Base-by-base conservation (phyloP, 257 asterid genomes). In the Hygrophila difformis region DNA sequence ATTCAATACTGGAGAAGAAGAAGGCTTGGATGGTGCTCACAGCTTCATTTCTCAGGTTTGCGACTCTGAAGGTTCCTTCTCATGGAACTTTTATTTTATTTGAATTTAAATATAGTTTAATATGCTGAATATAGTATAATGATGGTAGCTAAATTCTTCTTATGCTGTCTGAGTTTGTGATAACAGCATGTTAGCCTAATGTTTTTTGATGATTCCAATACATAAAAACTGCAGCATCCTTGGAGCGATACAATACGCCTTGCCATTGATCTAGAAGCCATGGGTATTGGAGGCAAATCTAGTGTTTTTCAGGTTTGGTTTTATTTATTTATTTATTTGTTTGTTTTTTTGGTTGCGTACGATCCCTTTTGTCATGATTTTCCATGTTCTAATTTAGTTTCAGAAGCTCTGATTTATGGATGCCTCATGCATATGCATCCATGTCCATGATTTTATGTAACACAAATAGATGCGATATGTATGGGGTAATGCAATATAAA, bases 1-100 rank as follows among this genome's bases (percentile, higher is more conserved):
- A 73, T 91, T 86, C 51, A 91, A 91, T 67, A 86, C 94, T 5
- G 98, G 98, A 38, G 98, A 91, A 60, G 98, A 91, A 75, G 96
- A 91, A 70, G 98, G 98, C 49, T 61, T 91, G 63, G 80, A 73
- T 54, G 98, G 98, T 56, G 98, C 98, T 69, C 96, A 91, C 67
- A 82, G 98, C 75, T 91, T 91, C 66, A 67, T 91, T 38, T 73
- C 98, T 66, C 98, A 89, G 96, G 98, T 89, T 57, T 60, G 57
- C 60, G 23, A 18, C 54, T 28, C 53, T 33, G 24, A 47, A 39
- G 40, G 22, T 48, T 26, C 47, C 10, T 57, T 55, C 43, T 29
- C 13, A 26, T 53, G 33, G 38, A 39, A n/a, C n/a, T n/a, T n/a
- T 39, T 7, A 17, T 33, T 53, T 40, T 31, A 36, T 50, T 53